Evolutionary conservation across 495 filamentous ascomycete species (phyloP).

Genomic region (Penicillium taxi): DNA sequence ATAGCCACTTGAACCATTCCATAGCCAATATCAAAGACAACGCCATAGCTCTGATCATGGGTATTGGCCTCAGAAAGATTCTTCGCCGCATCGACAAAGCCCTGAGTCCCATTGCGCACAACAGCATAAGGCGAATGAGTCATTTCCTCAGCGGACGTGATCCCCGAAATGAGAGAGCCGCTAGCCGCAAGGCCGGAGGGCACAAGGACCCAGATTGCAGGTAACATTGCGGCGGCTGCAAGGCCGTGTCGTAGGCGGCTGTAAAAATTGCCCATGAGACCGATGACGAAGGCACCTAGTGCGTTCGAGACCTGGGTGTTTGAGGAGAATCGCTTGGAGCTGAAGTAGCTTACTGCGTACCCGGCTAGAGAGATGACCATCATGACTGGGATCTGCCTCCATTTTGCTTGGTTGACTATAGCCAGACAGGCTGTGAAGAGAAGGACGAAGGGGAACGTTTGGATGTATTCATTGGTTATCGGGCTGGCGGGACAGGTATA

Average conservation of each 20-base stretch:
- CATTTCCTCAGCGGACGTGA: conserved; percentile 76
- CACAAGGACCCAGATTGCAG: conserved; percentile 92
- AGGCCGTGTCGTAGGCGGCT: conserved; percentile 75
- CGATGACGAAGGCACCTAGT: conserved; percentile 78
- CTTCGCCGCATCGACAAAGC: conserved; percentile 38
- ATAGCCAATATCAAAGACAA: conserved; percentile 78
- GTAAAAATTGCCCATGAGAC: conserved; percentile 81
- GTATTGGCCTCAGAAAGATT: conserved; percentile 22
- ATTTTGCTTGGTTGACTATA: conserved; percentile 82
- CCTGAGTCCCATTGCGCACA: conserved; percentile 42
- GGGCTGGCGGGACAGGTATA: conserved; percentile 57
- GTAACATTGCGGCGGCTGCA: conserved; percentile 80
- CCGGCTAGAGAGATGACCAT: conserved; percentile 71
- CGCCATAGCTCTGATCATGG: conserved; percentile 28
- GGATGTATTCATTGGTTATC: conserved; percentile 41
- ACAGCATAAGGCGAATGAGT: conserved; percentile 43
- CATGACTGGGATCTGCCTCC: conserved; percentile 84
- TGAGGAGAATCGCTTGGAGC: conserved; percentile 57
- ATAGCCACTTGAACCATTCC: conserved; percentile 89
- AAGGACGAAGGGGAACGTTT: conserved; percentile 64
- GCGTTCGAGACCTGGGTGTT: conserved; percentile 76
- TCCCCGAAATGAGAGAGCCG: conserved; percentile 74
- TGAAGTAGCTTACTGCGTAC: conserved; percentile 84
- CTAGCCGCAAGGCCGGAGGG: conserved; percentile 81
- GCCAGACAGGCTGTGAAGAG: conserved; percentile 76